Evolutionary conservation across 805 yeast genomes (phyloP).

Genomic region (Yarrowia keelungensis): DNA sequence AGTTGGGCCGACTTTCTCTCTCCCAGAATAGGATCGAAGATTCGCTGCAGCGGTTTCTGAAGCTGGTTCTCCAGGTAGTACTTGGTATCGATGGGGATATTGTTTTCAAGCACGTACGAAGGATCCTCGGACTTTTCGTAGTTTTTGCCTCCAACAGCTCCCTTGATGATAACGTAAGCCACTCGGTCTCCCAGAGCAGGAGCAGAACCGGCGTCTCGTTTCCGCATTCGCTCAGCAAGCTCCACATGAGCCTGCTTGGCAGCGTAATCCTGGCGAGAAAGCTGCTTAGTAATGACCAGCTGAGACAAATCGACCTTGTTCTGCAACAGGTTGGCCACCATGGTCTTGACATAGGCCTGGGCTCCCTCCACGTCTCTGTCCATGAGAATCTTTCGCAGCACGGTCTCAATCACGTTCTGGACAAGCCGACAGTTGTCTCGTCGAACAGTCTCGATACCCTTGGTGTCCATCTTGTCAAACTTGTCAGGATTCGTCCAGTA

Average conservation of each 20-base stretch:
- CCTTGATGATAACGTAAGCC: slow-evolving; percentile 89
- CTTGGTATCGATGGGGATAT: slow-evolving; percentile 91
- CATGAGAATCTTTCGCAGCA: slow-evolving; percentile 81
- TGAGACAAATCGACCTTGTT: slow-evolving; percentile 92
- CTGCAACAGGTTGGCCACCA: slow-evolving; percentile 88
- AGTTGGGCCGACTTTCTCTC: slow-evolving; percentile 80
- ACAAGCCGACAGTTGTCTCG: slow-evolving; percentile 96
- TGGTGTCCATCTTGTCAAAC: slow-evolving; percentile 96
- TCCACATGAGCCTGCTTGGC: slow-evolving; percentile 98
- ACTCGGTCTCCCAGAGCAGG: slow-evolving; percentile 98
- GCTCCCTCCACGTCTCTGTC: slow-evolving; percentile 88
- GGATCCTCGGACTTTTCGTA: slow-evolving; percentile 99
- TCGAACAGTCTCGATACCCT: slow-evolving; percentile 97
- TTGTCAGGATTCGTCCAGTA: slow-evolving; percentile 95
- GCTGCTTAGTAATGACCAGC: slow-evolving; percentile 89
- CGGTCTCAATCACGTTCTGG: slow-evolving; percentile 91
- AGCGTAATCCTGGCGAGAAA: slow-evolving; percentile 87
- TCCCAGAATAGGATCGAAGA: slow-evolving; percentile 94
- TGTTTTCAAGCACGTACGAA: slow-evolving; percentile 86
- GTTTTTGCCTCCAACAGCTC: slow-evolving; percentile 79
- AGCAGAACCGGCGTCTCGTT: slow-evolving; percentile 97
- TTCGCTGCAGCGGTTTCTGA: slow-evolving; percentile 89
- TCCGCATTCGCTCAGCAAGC: slow-evolving; percentile 92
- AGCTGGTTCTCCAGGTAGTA: slow-evolving; percentile 93
- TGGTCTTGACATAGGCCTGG: slow-evolving; percentile 79